Evolutionary conservation across 2,329 filamentous ascomycete species (phyloP).

Genomic region (Ceratocystis destructans): DNA sequence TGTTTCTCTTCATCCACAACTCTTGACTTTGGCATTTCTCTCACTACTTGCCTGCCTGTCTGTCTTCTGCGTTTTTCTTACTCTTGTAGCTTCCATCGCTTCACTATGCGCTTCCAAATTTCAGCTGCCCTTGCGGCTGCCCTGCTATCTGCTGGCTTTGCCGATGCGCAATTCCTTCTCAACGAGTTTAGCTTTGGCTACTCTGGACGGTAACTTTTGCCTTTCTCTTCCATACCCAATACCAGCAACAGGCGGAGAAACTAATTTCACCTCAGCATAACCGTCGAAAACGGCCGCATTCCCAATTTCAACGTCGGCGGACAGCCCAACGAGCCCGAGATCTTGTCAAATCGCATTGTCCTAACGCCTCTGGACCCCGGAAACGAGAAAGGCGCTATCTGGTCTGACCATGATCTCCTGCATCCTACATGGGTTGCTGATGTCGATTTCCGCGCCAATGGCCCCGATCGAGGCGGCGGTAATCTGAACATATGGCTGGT

Average conservation of each 20-base stretch:
- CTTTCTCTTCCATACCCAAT: neutral
- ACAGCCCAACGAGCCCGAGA: constrained; percentile 41
- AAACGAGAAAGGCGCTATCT: constrained; percentile 69
- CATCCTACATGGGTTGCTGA: constrained; percentile 66
- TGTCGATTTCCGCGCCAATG: constrained; percentile 75
- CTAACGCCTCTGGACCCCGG: constrained; percentile 81
- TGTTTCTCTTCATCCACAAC: neutral
- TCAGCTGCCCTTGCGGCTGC: constrained; percentile 16
- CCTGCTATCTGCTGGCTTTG: constrained; percentile 27
- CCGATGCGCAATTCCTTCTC: constrained; percentile 52
- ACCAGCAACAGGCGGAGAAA: neutral
- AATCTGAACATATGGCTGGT: constrained; percentile 92
- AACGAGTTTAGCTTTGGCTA: constrained; percentile 68
- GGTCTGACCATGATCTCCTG: constrained; percentile 52
- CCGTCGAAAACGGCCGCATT: constrained; percentile 39
- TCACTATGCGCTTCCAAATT: constrained; percentile 17
- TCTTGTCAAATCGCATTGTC: constrained; percentile 80
- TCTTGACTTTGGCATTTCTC: neutral
- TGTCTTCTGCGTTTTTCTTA: neutral
- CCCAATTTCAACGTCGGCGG: constrained; percentile 44
- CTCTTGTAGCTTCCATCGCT: neutral
- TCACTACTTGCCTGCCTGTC: neutral
- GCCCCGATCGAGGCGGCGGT: constrained; percentile 70
- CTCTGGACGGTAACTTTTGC: constrained; percentile 38
- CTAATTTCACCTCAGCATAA: constrained; percentile 39